A percentile compares a stretch with the other conserved stretches of the same genome.
phyloP scores from a whole-genome alignment of 106 monocot species.

The Xerophyta viscosa region DNA sequence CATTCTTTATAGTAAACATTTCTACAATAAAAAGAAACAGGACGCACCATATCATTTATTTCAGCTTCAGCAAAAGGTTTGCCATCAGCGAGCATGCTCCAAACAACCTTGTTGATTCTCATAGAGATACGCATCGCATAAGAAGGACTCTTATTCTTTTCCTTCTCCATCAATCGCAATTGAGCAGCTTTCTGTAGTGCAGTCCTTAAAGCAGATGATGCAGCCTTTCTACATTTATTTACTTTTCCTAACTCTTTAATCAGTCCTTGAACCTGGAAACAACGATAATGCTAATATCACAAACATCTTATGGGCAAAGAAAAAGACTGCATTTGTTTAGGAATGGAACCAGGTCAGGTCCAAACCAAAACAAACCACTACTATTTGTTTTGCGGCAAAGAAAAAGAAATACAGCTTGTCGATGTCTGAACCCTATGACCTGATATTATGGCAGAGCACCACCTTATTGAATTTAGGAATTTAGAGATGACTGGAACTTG shows the following conservation, averaged over 20 bases:
- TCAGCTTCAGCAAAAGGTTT: constrained; percentile 97
- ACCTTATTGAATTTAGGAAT: too few relatives aligned
- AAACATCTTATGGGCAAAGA: too few relatives aligned
- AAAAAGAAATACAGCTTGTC: too few relatives aligned
- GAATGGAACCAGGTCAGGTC: too few relatives aligned
- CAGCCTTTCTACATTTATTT: constrained; percentile 55
- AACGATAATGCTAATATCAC: not conserved
- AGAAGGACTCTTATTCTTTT: constrained; percentile 98
- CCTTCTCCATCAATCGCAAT: constrained; percentile 78
- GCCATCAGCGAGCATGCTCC: constrained; percentile 97
- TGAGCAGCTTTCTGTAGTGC: constrained; percentile 88
- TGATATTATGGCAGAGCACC: too few relatives aligned
- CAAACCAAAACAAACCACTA: too few relatives aligned
- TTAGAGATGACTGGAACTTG: too few relatives aligned
- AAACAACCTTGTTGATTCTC: constrained; percentile 80
- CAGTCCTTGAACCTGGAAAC: constrained; percentile 67
- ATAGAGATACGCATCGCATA: constrained; percentile 95
- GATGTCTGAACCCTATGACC: too few relatives aligned
- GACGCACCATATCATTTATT: constrained; percentile 92
- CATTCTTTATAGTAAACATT: not conserved
- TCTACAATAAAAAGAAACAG: not conserved
- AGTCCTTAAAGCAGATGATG: constrained; percentile 51
- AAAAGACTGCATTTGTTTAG: too few relatives aligned
- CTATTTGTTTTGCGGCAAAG: too few relatives aligned
- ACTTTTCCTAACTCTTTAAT: constrained; percentile 58